Base-by-base conservation (phyloP, 495 filamentous ascomycete genomes). In the Penicillium dipodomyicola region DNA sequence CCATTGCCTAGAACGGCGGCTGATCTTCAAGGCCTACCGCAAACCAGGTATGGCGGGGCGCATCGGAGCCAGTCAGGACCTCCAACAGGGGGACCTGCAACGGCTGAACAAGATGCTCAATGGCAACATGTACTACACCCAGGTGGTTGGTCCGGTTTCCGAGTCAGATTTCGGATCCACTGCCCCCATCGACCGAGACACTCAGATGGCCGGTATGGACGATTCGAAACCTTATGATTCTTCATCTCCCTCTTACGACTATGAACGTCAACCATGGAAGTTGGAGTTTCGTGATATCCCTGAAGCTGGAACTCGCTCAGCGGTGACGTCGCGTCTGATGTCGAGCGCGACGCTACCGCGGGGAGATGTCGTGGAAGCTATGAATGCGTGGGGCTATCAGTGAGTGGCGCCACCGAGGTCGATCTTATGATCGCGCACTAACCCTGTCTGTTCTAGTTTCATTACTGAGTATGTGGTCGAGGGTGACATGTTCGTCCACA, bases 21-120 rank as follows among this genome's bases (percentile, higher is more conserved):
- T 88, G 60, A 68, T 89, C 56, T 90, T 85, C 77, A 85, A 84
- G 64, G 86, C 87, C 35, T 76, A 72, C 49, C 75, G 80, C 56
- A 79, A 74, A 57, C 70, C 75, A 20, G 68, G 70, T 20, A 53
- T 70, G 65, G 69, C 65, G 50, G 54, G 63, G 19, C 77, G 75
- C 37, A 67, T 70, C 8, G 75, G 77, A 23, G 73, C 72, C 40
- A 76, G 73, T 59, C 76, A 78, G 55, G 74, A 78, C 58, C 56
- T 77, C 25, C 70, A 73, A 27, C 72, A 67, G 25, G 61, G 64
- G 5, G 76, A 80, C 43, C 55, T 75, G 43, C 75, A 77, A 58
- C 72, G 72, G 19, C 63, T 76, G 57, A 76, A 72, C 45, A 77
- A 77, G 59, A 75, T 79, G 72, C 63, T 79, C 19, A 78, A 79